A percentile compares a stretch with the other conserved stretches of the same genome.
Conservation (phyloP, 345 rosid genomes). For the Salix caprea region DNA sequence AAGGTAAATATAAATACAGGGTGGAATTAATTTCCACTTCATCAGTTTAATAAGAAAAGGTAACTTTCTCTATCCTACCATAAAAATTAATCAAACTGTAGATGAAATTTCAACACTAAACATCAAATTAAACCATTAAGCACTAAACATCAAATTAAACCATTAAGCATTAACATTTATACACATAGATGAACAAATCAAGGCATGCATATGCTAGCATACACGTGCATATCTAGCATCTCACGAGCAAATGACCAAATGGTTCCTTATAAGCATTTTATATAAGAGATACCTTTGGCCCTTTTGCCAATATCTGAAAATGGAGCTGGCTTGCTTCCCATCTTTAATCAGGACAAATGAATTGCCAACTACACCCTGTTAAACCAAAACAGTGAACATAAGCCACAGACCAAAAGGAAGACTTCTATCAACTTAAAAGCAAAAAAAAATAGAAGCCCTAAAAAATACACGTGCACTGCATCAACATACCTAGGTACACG, state of each 20-base stretch:
- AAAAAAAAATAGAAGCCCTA: not conserved
- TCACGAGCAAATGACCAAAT: not conserved
- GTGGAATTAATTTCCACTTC: not conserved
- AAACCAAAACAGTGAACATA: not conserved
- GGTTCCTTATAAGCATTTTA: not conserved
- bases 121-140: not conserved
- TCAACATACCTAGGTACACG: not conserved
- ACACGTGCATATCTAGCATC: not conserved
- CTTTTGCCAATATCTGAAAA: slow-evolving; percentile 69
- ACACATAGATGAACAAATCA: not conserved
- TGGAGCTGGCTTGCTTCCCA: slow-evolving; percentile 69
- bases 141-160: not conserved
- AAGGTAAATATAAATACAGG: not conserved
- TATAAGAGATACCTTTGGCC: slow-evolving; percentile 49
- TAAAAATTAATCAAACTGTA: not conserved
- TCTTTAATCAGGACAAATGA: slow-evolving; percentile 25
- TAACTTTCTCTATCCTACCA: not conserved
- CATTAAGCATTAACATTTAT: not conserved
- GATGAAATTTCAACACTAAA: not conserved
- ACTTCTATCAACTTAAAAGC: not conserved
- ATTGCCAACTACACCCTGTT: slow-evolving; percentile 18
- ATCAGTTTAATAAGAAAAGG: not conserved
- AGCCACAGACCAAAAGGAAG: not conserved
- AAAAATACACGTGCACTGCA: not conserved
- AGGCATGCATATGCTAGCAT: not conserved